A percentile compares a stretch with the other conserved stretches of the same genome.
These are phyloP conservation scores for Podila horticola DNA, from an alignment of 192 early-diverging fungal genomes.

Conservation along the genomic window DNA sequence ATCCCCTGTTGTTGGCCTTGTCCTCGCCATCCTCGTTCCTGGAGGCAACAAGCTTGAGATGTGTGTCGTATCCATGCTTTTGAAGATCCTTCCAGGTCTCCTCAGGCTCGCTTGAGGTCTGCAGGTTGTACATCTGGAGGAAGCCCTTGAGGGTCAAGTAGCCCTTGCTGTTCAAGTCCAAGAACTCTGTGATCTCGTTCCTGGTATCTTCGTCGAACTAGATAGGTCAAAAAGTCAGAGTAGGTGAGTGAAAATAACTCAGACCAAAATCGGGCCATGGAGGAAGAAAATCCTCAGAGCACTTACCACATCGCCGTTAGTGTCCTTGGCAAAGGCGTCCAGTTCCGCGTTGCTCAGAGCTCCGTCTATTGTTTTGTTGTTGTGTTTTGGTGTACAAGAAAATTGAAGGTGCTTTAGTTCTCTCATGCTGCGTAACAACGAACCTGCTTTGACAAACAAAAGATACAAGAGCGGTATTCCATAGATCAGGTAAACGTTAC, in stretches of 20 bases:
- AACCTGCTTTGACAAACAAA: neutral
- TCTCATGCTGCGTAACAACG: neutral
- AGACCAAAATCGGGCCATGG: too few relatives aligned
- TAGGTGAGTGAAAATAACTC: slow-evolving; percentile 16
- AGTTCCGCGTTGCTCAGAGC: slow-evolving; percentile 55
- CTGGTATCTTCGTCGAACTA: slow-evolving; percentile 42
- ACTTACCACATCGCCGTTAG: slow-evolving; percentile 60
- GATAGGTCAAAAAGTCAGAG: slow-evolving; percentile 14
- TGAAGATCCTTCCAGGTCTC: slow-evolving; percentile 83
- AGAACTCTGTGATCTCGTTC: slow-evolving; percentile 73
- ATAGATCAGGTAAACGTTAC: neutral
- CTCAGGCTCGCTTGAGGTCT: slow-evolving; percentile 70
- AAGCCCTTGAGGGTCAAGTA: slow-evolving; percentile 77
- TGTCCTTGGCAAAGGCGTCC: slow-evolving; percentile 60
- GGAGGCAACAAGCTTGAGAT: slow-evolving; percentile 57
- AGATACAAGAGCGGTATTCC: neutral
- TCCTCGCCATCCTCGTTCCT: slow-evolving; percentile 49
- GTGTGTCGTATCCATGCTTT: slow-evolving; percentile 69
- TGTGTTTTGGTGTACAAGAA: neutral
- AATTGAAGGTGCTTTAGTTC: neutral
- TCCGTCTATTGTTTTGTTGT: slow-evolving; percentile 36
- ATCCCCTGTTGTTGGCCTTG: slow-evolving; percentile 1
- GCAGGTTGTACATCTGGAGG: slow-evolving; percentile 83
- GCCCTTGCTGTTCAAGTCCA: slow-evolving; percentile 73
- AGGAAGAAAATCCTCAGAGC: neutral